Evolutionary conservation across 2,329 filamentous ascomycete genomes (phyloP).

Genomic region (Orbilia quercus): DNA sequence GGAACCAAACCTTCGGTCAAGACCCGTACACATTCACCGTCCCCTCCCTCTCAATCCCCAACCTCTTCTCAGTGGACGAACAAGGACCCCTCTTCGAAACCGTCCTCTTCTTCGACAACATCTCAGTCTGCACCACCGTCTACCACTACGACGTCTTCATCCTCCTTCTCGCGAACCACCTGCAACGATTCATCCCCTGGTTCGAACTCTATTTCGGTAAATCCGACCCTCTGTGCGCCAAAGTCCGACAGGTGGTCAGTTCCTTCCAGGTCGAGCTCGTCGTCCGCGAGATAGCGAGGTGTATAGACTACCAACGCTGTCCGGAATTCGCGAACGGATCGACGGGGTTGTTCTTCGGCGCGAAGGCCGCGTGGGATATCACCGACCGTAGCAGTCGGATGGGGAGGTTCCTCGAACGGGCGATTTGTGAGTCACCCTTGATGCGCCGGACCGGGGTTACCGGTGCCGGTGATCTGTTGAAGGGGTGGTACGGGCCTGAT

Average conservation of each 20-base stretch:
- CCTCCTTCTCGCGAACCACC: slow-evolving; percentile 25
- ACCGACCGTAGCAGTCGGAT: slow-evolving; percentile 23
- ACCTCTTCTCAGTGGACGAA: slow-evolving; percentile 32
- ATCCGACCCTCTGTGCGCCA: slow-evolving; percentile 13
- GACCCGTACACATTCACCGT: slow-evolving; percentile 47
- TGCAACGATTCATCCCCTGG: slow-evolving; percentile 41
- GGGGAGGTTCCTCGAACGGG: slow-evolving; percentile 30
- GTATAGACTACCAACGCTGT: slow-evolving; percentile 41
- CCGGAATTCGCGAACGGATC: slow-evolving; percentile 38
- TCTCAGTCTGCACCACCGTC: slow-evolving; percentile 47
- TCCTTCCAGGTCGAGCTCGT: slow-evolving; percentile 21
- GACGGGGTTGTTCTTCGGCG: slow-evolving; percentile 45
- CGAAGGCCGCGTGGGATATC: slow-evolving; percentile 43
- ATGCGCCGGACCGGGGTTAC: slow-evolving; percentile 32
- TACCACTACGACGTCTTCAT: slow-evolving; percentile 41
- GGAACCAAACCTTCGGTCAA: slow-evolving; percentile 38
- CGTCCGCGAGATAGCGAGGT: slow-evolving; percentile 37
- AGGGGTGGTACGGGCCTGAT: slow-evolving; percentile 45
- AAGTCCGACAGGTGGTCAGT: slow-evolving; percentile 20
- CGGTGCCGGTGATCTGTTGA: slow-evolving; percentile 27
- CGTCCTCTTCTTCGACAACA: slow-evolving; percentile 45
- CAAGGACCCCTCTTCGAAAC: slow-evolving; percentile 42
- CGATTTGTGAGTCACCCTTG: slow-evolving; percentile 34
- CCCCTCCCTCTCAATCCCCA: slow-evolving; percentile 23
- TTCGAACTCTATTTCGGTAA: slow-evolving; percentile 51